phyloP scores from a whole-genome alignment of 768 basidiomycete species.

The Pleurotus giganteus region DNA sequence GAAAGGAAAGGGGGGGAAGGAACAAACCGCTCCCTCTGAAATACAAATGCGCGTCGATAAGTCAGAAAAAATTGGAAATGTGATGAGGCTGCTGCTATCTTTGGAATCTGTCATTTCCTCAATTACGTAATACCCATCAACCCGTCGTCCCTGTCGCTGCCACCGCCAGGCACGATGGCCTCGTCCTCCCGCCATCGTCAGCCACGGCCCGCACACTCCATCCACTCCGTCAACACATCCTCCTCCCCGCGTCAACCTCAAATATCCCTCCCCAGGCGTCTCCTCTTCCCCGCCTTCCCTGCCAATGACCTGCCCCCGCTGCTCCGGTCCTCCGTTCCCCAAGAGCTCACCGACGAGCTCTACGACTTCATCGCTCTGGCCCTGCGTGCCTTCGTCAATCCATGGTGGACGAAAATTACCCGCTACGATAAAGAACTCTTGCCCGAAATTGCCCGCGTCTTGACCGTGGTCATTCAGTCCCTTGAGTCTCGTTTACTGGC shows the following conservation, averaged over 20 bases:
- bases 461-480: conserved; percentile 54
- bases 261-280: conserved; percentile 47
- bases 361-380: conserved; percentile 82
- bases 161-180: conserved; percentile 20
- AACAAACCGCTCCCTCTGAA: not conserved
- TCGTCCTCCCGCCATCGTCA: conserved; percentile 25
- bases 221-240: conserved; percentile 12
- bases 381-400: conserved; percentile 73
- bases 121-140: not conserved
- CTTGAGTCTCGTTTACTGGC: conserved; percentile 57
- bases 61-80: not conserved
- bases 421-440: conserved; percentile 83
- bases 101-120: not conserved
- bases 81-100: not conserved
- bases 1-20: not conserved
- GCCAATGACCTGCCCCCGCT: conserved; percentile 48
- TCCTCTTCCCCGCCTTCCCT: conserved; percentile 58
- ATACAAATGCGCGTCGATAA: not conserved
- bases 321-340: conserved; percentile 41
- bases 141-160: not conserved
- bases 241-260: conserved; percentile 24
- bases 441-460: conserved; percentile 61
- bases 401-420: conserved; percentile 85
- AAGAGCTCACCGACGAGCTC: conserved; percentile 63
- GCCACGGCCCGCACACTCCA: conserved; percentile 14